Conservation (phyloP, 257 asterid species). For the Nicotiana otophora region DNA sequence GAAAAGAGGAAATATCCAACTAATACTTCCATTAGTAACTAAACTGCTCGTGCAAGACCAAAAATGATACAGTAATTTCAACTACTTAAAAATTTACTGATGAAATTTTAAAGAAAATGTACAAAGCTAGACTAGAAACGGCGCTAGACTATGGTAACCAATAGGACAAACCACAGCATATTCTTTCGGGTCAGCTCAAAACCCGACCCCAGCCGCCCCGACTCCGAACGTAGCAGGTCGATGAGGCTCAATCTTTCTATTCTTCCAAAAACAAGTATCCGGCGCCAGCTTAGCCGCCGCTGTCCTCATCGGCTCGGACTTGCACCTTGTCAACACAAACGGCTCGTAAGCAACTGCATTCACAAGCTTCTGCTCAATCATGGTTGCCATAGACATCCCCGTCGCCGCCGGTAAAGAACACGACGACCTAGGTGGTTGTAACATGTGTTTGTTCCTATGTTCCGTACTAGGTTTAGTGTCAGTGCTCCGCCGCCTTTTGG, state of each 20-base stretch:
- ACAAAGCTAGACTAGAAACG: slow-evolving; percentile 18
- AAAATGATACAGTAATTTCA: slow-evolving; percentile 2
- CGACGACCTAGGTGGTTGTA: slow-evolving; percentile 51
- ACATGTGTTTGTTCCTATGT: background rate
- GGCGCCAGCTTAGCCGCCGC: slow-evolving; percentile 85
- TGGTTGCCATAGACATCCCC: slow-evolving; percentile 41
- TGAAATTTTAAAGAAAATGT: slow-evolving; percentile 10
- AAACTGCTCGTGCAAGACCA: background rate
- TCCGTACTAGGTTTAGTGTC: background rate
- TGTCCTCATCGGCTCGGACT: slow-evolving; percentile 95
- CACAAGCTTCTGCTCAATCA: slow-evolving; percentile 79
- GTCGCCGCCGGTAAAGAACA: slow-evolving; percentile 57
- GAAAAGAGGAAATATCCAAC: background rate
- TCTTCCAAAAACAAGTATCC: slow-evolving; percentile 77
- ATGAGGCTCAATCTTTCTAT: slow-evolving; percentile 74
- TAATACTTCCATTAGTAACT: background rate
- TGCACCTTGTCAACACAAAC: slow-evolving; percentile 76
- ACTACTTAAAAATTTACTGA: slow-evolving; percentile 2
- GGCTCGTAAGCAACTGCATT: slow-evolving; percentile 80
- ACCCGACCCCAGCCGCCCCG: slow-evolving; percentile 80
- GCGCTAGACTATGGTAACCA: slow-evolving; percentile 27
- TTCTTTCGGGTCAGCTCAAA: slow-evolving; percentile 35
- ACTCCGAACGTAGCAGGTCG: slow-evolving; percentile 49
- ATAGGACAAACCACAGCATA: slow-evolving; percentile 9
- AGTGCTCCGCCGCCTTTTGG: slow-evolving; percentile 8